Evolutionary conservation across 83 land plant genomes (phyloP).

Genomic region (Picea abies): DNA sequence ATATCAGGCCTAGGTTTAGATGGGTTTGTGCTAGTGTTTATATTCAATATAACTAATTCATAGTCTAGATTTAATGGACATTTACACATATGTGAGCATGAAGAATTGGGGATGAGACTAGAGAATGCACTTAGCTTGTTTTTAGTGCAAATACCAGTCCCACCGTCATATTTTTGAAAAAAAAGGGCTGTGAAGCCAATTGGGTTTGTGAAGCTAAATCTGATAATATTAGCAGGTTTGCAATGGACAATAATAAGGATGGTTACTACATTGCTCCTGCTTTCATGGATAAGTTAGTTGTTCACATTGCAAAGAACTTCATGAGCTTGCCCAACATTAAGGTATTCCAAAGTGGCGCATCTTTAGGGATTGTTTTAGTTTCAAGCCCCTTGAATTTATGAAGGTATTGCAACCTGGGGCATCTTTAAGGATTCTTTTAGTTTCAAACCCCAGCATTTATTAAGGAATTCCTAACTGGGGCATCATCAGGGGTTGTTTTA

Average conservation of each 20-base stretch:
- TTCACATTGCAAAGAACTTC: slow-evolving; percentile 96
- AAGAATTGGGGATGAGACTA: no score
- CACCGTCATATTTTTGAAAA: no score
- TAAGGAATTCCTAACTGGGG: background rate
- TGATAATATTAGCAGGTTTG: background rate
- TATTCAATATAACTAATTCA: no score
- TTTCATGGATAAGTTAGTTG: slow-evolving; percentile 98
- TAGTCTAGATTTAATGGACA: no score
- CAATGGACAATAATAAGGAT: slow-evolving; percentile 83
- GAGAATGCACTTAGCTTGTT: no score
- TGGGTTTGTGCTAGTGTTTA: no score
- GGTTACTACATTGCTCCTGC: slow-evolving; percentile 98
- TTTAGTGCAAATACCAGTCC: no score
- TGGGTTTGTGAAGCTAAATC: no score
- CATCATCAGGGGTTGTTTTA: background rate
- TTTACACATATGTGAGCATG: no score
- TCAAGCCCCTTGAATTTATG: background rate
- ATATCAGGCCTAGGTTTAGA: no score
- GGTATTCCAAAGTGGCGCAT: slow-evolving; percentile 30
- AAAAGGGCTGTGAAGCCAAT: no score
- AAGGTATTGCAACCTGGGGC: background rate
- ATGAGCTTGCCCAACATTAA: slow-evolving; percentile 92
- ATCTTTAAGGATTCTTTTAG: background rate
- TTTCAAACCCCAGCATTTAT: background rate
- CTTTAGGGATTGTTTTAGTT: no score